Percentiles rank a stretch among this genome's conserved stretches.
These are phyloP conservation scores for Ophiostoma piceae DNA, from an alignment of 2,329 filamentous ascomycete species.

Conservation along the genomic window DNA sequence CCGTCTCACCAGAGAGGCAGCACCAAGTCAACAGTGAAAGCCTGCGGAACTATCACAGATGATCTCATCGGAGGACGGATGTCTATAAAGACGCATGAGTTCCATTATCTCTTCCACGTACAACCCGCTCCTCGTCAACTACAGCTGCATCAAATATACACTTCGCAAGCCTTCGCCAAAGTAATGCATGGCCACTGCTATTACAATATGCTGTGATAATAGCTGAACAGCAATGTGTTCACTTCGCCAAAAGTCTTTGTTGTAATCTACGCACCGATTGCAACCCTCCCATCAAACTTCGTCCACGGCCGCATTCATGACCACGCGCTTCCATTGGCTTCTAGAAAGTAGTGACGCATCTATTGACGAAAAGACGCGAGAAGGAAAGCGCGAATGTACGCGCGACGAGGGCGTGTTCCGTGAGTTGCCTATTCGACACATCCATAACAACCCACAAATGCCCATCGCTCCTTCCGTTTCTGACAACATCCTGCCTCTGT, in stretches of 20 bases:
- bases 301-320: background rate
- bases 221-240: background rate
- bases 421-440: background rate
- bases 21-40: background rate
- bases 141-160: background rate
- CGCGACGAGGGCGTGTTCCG: background rate
- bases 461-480: background rate
- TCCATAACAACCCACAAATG: background rate
- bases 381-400: background rate
- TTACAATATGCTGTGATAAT: background rate
- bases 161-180: background rate
- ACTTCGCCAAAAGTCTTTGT: background rate
- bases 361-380: background rate
- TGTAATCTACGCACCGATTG: background rate
- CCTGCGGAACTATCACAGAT: background rate
- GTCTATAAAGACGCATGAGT: background rate
- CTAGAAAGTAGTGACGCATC: background rate
- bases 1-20: background rate
- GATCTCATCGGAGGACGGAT: background rate
- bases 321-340: background rate
- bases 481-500: background rate
- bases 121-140: background rate
- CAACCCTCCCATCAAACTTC: background rate
- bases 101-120: background rate
- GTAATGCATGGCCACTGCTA: background rate